A percentile compares a stretch with the other conserved stretches of the same genome.
Evolutionary conservation across 768 basidiomycete species (phyloP).

Genomic region (Boletus huronensis): DNA sequence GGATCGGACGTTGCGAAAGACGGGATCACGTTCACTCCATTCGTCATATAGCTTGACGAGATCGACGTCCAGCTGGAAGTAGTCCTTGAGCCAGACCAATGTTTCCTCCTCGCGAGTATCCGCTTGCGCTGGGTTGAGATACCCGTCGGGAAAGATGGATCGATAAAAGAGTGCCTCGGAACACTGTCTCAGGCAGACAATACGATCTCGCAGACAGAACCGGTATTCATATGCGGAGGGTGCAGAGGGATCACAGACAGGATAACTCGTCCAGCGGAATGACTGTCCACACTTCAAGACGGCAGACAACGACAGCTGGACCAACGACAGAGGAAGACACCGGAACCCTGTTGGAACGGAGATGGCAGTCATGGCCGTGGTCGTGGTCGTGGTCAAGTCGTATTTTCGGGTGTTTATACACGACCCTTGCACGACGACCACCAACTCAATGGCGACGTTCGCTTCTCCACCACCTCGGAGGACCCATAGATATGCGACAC

Average conservation of each 20-base stretch:
- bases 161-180: constrained; percentile 64
- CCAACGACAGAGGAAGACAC: constrained; percentile 55
- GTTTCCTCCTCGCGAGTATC: constrained; percentile 58
- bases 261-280: constrained; percentile 72
- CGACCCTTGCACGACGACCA: not conserved
- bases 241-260: constrained; percentile 12
- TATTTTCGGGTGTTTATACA: constrained; percentile 13
- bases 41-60: constrained; percentile 65
- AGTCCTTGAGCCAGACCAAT: constrained; percentile 71
- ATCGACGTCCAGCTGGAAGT: constrained; percentile 85
- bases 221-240: constrained; percentile 63
- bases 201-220: constrained; percentile 75
- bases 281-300: constrained; percentile 83
- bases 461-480: constrained; percentile 59
- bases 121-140: constrained; percentile 32
- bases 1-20: constrained; percentile 62
- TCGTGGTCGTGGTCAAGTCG: constrained; percentile 2
- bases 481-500: constrained; percentile 35
- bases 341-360: constrained; percentile 43
- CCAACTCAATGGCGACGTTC: constrained; percentile 43
- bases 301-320: constrained; percentile 72
- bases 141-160: constrained; percentile 53
- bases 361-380: constrained; percentile 7
- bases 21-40: constrained; percentile 72
- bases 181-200: constrained; percentile 79